A percentile compares a stretch with the other conserved stretches of the same genome.
Conservation (phyloP, 129 eudicot species). For the Lactuca sativa region DNA sequence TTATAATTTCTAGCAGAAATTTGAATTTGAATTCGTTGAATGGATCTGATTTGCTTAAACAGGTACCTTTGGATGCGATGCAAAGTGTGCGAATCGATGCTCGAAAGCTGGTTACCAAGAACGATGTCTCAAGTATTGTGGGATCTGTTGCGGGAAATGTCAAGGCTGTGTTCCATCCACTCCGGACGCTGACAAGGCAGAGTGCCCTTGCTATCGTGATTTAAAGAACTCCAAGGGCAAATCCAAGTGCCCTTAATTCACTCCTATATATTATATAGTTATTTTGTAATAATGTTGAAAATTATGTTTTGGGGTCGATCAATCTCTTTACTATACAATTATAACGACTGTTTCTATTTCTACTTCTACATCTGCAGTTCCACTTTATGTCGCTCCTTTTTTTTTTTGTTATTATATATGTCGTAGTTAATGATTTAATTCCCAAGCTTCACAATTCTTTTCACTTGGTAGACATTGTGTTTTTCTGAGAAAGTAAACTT, state of each 20-base stretch:
- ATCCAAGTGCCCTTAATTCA: conserved; percentile 57
- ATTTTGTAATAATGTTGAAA: too few relatives aligned
- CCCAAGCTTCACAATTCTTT: not conserved
- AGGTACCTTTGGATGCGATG: conserved; percentile 35
- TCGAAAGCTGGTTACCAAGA: conserved; percentile 34
- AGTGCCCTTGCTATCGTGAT: conserved; percentile 72
- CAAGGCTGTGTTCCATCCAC: conserved; percentile 64
- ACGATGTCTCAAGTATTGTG: conserved; percentile 54
- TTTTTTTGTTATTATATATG: too few relatives aligned
- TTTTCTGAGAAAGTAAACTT: too few relatives aligned
- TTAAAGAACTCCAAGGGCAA: conserved; percentile 63
- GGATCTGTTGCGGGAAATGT: conserved; percentile 55
- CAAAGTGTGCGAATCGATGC: conserved; percentile 41
- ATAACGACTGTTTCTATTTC: not conserved
- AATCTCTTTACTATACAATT: too few relatives aligned
- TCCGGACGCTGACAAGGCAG: conserved; percentile 57
- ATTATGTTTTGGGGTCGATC: not conserved
- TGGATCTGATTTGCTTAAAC: not conserved
- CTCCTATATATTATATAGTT: not conserved
- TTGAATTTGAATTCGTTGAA: not conserved
- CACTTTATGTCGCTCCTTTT: too few relatives aligned
- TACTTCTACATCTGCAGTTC: not conserved
- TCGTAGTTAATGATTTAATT: too few relatives aligned
- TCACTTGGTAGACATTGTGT: too few relatives aligned
- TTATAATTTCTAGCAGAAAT: not conserved